A percentile compares a stretch with the other conserved stretches of the same genome.
phyloP scores from a whole-genome alignment of 1,284 basidiomycete genomes.

The Rhodotorula mucilaginosa region DNA sequence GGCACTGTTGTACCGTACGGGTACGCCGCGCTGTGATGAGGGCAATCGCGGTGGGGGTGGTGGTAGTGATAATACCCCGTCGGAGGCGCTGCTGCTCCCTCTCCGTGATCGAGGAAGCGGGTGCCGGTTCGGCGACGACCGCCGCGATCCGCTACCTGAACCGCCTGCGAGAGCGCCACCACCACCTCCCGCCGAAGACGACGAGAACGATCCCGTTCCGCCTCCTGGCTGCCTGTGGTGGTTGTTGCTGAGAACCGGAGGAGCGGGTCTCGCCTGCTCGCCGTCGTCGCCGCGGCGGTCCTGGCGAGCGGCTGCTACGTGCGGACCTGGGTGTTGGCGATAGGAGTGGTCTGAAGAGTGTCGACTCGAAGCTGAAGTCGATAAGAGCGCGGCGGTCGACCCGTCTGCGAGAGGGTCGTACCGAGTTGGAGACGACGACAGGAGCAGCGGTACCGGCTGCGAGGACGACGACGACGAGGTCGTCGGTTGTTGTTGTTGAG shows the following conservation, averaged over 20 bases:
- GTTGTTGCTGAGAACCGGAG: neutral
- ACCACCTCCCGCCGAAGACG: neutral
- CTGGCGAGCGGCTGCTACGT: too few species aligned
- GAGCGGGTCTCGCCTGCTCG: too few species aligned
- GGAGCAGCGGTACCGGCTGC: neutral
- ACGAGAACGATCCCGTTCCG: neutral
- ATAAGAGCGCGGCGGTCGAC: neutral
- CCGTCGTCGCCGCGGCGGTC: too few species aligned
- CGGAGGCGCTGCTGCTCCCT: neutral
- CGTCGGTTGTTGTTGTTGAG: neutral
- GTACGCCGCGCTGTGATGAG: neutral
- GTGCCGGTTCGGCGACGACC: neutral
- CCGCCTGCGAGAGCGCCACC: neutral
- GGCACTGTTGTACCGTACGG: neutral
- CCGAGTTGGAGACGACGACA: slow-evolving; percentile 10
- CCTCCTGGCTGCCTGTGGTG: neutral
- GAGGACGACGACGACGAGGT: neutral
- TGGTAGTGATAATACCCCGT: neutral
- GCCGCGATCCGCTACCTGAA: neutral
- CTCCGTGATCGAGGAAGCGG: neutral
- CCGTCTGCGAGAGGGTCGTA: neutral
- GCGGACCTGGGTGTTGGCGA: neutral
- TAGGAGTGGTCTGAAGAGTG: neutral
- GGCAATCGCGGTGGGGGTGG: neutral
- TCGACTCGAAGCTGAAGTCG: neutral